phyloP scores from a whole-genome alignment of 805 yeast genomes.

The Saturnispora bothae region DNA sequence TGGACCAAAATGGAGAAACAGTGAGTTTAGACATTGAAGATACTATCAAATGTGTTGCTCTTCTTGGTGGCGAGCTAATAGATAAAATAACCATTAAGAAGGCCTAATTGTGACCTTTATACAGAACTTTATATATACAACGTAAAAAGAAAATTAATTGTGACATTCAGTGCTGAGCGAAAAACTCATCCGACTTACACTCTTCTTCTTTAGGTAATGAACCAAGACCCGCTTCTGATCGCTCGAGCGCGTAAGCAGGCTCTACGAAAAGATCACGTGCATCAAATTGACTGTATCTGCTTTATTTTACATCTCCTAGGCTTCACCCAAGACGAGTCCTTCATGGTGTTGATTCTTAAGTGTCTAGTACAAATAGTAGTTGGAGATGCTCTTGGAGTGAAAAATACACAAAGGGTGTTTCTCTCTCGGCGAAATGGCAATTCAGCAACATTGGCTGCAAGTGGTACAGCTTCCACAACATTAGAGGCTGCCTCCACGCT shows the following conservation, averaged over 20 bases:
- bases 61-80: conserved; percentile 57
- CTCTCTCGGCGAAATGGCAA: too few relatives aligned
- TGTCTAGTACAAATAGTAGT: conserved; percentile 3
- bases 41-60: conserved; percentile 9
- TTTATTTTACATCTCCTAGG: conserved; percentile 8
- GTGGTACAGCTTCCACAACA: too few relatives aligned
- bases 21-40: conserved; percentile 24
- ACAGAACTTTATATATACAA: too few relatives aligned
- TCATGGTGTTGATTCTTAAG: conserved; percentile 3
- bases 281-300: background rate
- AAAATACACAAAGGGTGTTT: background rate
- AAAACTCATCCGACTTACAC: too few relatives aligned
- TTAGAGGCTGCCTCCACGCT: too few relatives aligned
- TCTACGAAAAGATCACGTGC: background rate
- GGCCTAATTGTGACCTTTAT: too few relatives aligned
- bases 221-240: background rate
- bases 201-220: too few relatives aligned
- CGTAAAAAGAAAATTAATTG: too few relatives aligned
- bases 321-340: conserved; percentile 11
- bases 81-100: too few relatives aligned
- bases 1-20: conserved; percentile 42
- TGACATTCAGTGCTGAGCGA: too few relatives aligned
- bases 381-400: conserved; percentile 1
- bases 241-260: too few relatives aligned
- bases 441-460: too few relatives aligned